A percentile compares a stretch with the other conserved stretches of the same genome.
phyloP scores from a whole-genome alignment of 176 grass and related monocot genomes.

The Coix lacrymajobi region DNA sequence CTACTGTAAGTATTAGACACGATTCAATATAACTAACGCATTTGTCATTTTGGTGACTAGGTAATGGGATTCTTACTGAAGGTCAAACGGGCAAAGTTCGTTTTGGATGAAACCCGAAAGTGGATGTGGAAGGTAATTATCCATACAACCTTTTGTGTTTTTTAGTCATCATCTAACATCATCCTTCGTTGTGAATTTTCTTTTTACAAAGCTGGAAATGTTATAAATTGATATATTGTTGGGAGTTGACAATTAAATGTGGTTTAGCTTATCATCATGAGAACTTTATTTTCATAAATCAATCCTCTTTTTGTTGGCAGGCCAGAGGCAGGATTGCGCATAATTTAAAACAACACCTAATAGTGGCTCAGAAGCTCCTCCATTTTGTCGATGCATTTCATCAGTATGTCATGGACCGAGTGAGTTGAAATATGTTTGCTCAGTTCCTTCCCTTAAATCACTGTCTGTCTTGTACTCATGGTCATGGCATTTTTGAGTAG shows the following conservation, averaged over 20 bases:
- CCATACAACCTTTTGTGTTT: neutral
- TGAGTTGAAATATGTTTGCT: conserved; percentile 33
- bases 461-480: conserved; percentile 1
- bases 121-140: conserved; percentile 94
- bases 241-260: neutral
- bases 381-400: conserved; percentile 92
- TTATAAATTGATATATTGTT: neutral
- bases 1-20: neutral
- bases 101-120: conserved; percentile 84
- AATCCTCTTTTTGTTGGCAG: conserved; percentile 40
- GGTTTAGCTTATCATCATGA: neutral
- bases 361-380: conserved; percentile 92
- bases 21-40: neutral
- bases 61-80: conserved; percentile 99
- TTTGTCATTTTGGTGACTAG: conserved; percentile 33
- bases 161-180: neutral
- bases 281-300: neutral
- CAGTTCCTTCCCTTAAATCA: neutral
- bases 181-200: neutral
- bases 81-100: conserved; percentile 91
- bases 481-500: conserved; percentile 38
- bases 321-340: conserved; percentile 35
- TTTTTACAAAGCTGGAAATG: neutral
- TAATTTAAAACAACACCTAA: conserved; percentile 79
- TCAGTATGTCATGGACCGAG: conserved; percentile 86